Percentiles rank a stretch among this genome's conserved stretches.
Conservation (phyloP, 345 rosid species). For the Citrus cavaleriei region DNA sequence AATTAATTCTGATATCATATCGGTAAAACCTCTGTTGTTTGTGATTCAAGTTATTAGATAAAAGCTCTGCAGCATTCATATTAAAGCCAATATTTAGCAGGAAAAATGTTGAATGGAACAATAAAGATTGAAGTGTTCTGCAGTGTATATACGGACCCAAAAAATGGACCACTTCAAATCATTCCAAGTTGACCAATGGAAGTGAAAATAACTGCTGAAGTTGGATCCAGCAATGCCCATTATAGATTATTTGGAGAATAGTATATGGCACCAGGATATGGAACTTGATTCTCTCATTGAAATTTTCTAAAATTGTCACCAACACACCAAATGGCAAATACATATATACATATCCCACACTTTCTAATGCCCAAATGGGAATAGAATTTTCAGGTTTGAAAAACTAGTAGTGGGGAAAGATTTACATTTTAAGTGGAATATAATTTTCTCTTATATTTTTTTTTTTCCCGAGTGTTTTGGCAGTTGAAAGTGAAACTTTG, state of each 20-base stretch:
- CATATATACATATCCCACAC: neutral
- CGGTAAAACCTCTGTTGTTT: neutral
- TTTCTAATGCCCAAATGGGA: conserved; percentile 3
- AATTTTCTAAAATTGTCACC: neutral
- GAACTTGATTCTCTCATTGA: neutral
- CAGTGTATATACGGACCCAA: neutral
- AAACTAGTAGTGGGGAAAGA: neutral
- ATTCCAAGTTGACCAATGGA: conserved; percentile 16
- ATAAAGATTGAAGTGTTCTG: conserved; percentile 1
- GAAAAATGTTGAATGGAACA: neutral
- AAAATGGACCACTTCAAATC: conserved; percentile 21
- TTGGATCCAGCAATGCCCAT: conserved; percentile 19
- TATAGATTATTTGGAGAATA: neutral
- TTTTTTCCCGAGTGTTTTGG: neutral
- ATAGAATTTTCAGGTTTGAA: neutral
- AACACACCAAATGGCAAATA: neutral
- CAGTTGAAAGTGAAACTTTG: neutral
- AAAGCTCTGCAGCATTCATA: no score
- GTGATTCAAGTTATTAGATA: neutral
- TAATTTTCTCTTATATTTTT: no score
- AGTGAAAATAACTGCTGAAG: conserved; percentile 7
- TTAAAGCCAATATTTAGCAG: neutral
- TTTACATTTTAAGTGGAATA: neutral
- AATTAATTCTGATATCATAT: neutral
- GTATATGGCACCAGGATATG: neutral